These are phyloP conservation scores for Kazachstania bromeliacearum DNA, from an alignment of 805 yeast species.

Conservation along the genomic window DNA sequence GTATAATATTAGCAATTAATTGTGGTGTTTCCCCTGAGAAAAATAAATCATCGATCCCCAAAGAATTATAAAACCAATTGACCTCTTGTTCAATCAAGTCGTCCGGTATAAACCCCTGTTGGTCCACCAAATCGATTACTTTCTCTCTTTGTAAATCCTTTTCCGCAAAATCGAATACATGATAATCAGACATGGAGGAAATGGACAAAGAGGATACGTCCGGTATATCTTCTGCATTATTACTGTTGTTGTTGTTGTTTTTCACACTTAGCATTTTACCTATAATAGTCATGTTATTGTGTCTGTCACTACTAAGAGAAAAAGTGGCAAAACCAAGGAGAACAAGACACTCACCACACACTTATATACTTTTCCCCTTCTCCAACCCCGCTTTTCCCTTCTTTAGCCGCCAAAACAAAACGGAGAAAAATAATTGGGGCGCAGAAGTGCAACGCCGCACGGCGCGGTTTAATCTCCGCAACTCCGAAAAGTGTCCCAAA, in stretches of 20 bases:
- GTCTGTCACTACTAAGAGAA: too few species aligned
- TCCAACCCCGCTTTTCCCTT: too few species aligned
- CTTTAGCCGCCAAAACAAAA: too few species aligned
- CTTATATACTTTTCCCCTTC: too few species aligned
- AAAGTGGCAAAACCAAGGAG: too few species aligned
- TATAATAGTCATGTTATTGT: too few species aligned
- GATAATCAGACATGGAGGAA: conserved; percentile 53
- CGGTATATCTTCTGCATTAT: conserved; percentile 20
- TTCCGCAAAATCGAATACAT: conserved; percentile 65
- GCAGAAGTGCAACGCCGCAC: too few species aligned
- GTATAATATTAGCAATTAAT: conserved; percentile 74
- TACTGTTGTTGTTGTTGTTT: not conserved
- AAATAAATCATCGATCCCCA: conserved; percentile 88
- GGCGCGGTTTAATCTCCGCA: too few species aligned
- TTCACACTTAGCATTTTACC: too few species aligned
- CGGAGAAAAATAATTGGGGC: too few species aligned
- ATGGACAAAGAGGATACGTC: conserved; percentile 35
- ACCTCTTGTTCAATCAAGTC: conserved; percentile 76
- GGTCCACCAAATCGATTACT: conserved; percentile 74
- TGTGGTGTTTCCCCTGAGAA: conserved; percentile 78
- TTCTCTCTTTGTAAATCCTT: conserved; percentile 70
- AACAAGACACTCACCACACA: too few species aligned
- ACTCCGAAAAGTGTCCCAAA: too few species aligned
- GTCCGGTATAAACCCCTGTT: conserved; percentile 85
- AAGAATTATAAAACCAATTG: conserved; percentile 74